A percentile compares a stretch with the other conserved stretches of the same genome.
Conservation (phyloP, 805 yeast species). For the Millerozyma acaciae region DNA sequence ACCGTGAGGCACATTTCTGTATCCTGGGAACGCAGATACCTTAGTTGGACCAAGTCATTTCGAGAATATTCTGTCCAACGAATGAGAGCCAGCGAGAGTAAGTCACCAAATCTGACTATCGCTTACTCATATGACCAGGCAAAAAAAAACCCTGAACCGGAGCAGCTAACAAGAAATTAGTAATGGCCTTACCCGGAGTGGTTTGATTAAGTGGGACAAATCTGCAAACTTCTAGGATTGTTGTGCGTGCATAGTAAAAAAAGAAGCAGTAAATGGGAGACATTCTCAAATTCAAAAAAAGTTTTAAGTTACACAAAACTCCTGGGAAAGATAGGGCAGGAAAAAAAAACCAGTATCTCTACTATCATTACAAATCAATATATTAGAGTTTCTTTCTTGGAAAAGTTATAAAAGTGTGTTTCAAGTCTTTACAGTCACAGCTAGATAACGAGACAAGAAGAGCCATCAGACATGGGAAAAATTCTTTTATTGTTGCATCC, state of each 20-base stretch:
- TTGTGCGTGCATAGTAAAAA: background rate
- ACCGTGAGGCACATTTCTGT: no score
- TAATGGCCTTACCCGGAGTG: constrained; percentile 1
- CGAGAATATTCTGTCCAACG: no score
- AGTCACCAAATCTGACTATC: no score
- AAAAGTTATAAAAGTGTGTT: no score
- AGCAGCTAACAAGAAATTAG: constrained; percentile 1
- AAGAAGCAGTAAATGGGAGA: background rate
- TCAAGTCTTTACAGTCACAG: no score
- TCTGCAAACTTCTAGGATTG: background rate
- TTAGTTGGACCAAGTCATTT: no score
- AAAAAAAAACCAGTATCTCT: background rate
- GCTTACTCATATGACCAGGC: no score
- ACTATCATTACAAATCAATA: no score
- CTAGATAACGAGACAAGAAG: background rate
- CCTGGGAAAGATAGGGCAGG: background rate
- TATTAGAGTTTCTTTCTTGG: no score
- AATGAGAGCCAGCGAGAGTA: no score
- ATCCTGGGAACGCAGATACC: no score
- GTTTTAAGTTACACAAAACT: constrained; percentile 1
- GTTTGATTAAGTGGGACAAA: background rate
- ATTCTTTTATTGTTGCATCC: constrained; percentile 59
- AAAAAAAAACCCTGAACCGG: constrained; percentile 1
- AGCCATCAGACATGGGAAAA: constrained; percentile 9
- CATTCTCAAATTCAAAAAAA: background rate